Evolutionary conservation across 202 grass and related monocot genomes (phyloP), one percentile per base, ranked within the genome.

Genomic region (Carex arenaria): DNA sequence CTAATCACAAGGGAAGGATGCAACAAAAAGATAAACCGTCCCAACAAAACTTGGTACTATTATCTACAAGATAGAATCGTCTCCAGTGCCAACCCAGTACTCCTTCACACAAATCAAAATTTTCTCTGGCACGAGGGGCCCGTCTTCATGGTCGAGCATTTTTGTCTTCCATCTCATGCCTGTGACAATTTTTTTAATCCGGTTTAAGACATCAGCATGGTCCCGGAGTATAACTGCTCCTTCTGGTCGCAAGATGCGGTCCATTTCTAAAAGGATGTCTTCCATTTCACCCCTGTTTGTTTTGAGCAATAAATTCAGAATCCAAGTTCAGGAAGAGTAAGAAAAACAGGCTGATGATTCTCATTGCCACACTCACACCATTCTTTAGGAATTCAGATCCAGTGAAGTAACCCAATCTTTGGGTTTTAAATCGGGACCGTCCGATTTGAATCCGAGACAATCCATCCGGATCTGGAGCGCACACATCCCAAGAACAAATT

Each of bases 241-340:
- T 86, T 97, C 94, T 0, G 94, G 94, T 22, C 92, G 88, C 78
- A 97, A 84, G 70, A 94, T 97, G 56, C 94, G 90, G 87, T 97
- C 94, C 94, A 97, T 97, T 85, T 97, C 94, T 52, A 97, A 56
- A 88, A 97, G 94, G 75, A 94, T 97, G 69, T 93, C 92, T 91
- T 94, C 92, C 64, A 83, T 69, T 0, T 87, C 54, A 85, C 92
- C 94, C 82, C 90, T 97, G 84, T 19, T 90, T 77, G 40, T 55
- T 77, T 75, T 18, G 4, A 57, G 26, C 52, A 77, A 57, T 57
- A 57, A 54, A 57, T 77, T 77, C 52, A 77, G 28, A 59, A 77
- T 57, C 13, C 26, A 53, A 74, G 36, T 70, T 43, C 8, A 20
- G 19, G 42, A 49, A 51, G 28, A 77, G 73, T 26, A 12, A 10